Percentiles rank a stretch among this genome's conserved stretches.
phyloP scores from a whole-genome alignment of 176 grass and related monocot species.

The Musa troglodytarum region DNA sequence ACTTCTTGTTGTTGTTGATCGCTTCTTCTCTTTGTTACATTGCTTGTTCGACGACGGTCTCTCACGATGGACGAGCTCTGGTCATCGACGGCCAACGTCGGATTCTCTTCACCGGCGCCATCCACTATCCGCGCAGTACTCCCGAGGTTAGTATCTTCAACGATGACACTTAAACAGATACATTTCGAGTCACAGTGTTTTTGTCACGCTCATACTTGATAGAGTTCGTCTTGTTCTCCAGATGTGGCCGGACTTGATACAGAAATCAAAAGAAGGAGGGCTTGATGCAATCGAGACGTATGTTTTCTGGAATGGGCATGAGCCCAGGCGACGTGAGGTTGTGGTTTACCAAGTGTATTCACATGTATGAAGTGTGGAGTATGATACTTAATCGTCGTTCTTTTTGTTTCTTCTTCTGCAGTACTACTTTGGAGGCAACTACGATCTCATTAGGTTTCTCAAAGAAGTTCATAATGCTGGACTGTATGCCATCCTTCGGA shows the following conservation, averaged over 20 bases:
- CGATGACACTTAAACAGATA: background rate
- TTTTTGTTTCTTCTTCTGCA: constrained; percentile 7
- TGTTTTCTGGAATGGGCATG: constrained; percentile 56
- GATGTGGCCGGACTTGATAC: constrained; percentile 58
- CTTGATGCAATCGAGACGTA: constrained; percentile 55
- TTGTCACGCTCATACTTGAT: constrained; percentile 2
- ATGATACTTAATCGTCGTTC: background rate
- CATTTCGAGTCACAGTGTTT: background rate
- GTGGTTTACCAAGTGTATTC: background rate
- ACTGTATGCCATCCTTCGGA: constrained; percentile 34
- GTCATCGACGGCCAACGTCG: constrained; percentile 31
- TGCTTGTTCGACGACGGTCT: constrained; percentile 22
- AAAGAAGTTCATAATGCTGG: constrained; percentile 49
- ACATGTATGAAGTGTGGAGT: background rate
- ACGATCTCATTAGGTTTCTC: constrained; percentile 43
- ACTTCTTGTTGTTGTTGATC: background rate
- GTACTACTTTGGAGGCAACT: constrained; percentile 54
- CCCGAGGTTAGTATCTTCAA: constrained; percentile 12
- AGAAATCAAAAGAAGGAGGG: constrained; percentile 49
- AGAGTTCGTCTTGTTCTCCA: background rate
- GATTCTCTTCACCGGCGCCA: constrained; percentile 29
- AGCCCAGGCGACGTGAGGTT: constrained; percentile 39
- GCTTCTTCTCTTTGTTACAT: background rate
- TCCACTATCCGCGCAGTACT: constrained; percentile 42
- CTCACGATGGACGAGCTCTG: constrained; percentile 27